Percentiles rank a stretch among this genome's conserved stretches.
phyloP scores from a whole-genome alignment of 129 eudicot genomes.

The Daucus carota region DH1_v3.0 NC_030385.2:4325001-4325500 shows the following conservation, averaged over 20 bases:
- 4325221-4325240: conserved; percentile 49
- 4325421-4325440: background rate
- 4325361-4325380: background rate
- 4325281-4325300: background rate
- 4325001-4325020: conserved; percentile 48
- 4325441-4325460: background rate
- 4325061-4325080: conserved; percentile 32
- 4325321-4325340: conserved; percentile 5
- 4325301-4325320: background rate
- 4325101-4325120: conserved; percentile 55
- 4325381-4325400: background rate
- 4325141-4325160: conserved; percentile 73
- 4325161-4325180: conserved; percentile 92
- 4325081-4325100: conserved; percentile 42
- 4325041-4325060: conserved; percentile 30
- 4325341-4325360: background rate
- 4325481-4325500: background rate
- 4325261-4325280: conserved; percentile 33
- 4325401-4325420: background rate
- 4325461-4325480: background rate
- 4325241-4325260: conserved; percentile 41
- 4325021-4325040: conserved; percentile 32
- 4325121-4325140: conserved; percentile 65
- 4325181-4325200: conserved; percentile 43
- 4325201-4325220: conserved; percentile 14